Conservation (phyloP, 345 rosid species). For the Linum trigynum region DNA sequence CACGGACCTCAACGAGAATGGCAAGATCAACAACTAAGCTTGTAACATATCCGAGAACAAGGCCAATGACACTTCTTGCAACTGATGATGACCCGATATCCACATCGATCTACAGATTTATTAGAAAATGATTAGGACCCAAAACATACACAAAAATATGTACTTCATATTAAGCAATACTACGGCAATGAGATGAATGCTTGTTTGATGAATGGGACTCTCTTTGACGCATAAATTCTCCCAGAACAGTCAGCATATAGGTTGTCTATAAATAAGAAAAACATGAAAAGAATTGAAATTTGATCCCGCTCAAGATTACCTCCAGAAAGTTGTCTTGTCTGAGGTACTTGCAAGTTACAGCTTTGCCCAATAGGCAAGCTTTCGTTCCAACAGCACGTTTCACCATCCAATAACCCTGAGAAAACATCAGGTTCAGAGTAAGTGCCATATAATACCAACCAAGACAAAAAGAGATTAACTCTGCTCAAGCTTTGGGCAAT, state of each 20-base stretch:
- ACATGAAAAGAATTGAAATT: no score
- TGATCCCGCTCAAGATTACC: constrained; percentile 38
- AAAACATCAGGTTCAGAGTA: constrained; percentile 9
- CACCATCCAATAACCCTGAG: constrained; percentile 99
- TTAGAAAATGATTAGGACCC: no score
- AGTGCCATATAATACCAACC: not conserved
- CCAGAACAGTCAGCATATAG: not conserved
- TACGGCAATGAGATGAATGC: no score
- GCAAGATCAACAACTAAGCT: constrained; percentile 93
- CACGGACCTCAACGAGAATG: constrained; percentile 78
- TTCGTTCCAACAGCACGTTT: constrained; percentile 98
- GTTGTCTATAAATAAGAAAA: no score
- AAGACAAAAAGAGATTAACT: not conserved
- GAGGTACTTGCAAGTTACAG: constrained; percentile 88
- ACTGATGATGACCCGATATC: constrained; percentile 99
- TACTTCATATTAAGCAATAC: not conserved
- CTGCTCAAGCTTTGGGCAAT: not conserved
- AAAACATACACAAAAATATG: no score
- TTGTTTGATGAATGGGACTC: not conserved
- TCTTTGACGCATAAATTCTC: not conserved
- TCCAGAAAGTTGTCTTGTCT: constrained; percentile 90
- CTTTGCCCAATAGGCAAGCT: constrained; percentile 94
- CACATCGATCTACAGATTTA: constrained; percentile 65
- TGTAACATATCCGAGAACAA: constrained; percentile 84
- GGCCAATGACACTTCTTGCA: constrained; percentile 85